Conservation (phyloP, 1,139 yeast species). For the Candida neerlandica region DNA sequence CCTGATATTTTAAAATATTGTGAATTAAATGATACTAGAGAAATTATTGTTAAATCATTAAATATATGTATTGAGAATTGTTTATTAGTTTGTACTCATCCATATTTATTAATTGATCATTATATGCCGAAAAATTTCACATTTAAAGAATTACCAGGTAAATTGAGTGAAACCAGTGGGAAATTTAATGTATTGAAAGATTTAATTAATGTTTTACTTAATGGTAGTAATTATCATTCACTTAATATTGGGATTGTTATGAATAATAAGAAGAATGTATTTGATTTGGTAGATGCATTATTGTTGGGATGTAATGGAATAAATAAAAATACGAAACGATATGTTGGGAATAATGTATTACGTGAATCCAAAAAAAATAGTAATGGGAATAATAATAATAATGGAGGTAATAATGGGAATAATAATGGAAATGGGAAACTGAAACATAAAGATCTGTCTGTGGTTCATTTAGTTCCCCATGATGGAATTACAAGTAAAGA, state of each 20-base stretch:
- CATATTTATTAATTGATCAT: slow-evolving; percentile 80
- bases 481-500: slow-evolving; percentile 38
- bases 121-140: slow-evolving; percentile 82
- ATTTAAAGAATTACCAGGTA: slow-evolving; percentile 74
- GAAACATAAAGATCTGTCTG: slow-evolving; percentile 14
- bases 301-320: slow-evolving; percentile 65
- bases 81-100: slow-evolving; percentile 83
- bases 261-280: slow-evolving; percentile 44
- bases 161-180: slow-evolving; percentile 82
- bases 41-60: slow-evolving; percentile 66
- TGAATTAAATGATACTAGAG: slow-evolving; percentile 62
- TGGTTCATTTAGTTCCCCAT: slow-evolving; percentile 48
- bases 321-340: slow-evolving; percentile 55
- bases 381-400: slow-evolving; percentile 18
- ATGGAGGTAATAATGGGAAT: slow-evolving; percentile 6
- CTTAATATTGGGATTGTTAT: slow-evolving; percentile 41
- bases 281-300: slow-evolving; percentile 80
- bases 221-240: slow-evolving; percentile 40
- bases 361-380: slow-evolving; percentile 36
- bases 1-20: slow-evolving; percentile 87
- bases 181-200: slow-evolving; percentile 74
- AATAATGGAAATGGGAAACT: slow-evolving; percentile 15
- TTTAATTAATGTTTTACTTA: slow-evolving; percentile 47
- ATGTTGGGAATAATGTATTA: slow-evolving; percentile 57
- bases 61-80: slow-evolving; percentile 75